Conservation (phyloP, 2,329 filamentous ascomycete genomes). For the Beauveria rudraprayagi region DNA sequence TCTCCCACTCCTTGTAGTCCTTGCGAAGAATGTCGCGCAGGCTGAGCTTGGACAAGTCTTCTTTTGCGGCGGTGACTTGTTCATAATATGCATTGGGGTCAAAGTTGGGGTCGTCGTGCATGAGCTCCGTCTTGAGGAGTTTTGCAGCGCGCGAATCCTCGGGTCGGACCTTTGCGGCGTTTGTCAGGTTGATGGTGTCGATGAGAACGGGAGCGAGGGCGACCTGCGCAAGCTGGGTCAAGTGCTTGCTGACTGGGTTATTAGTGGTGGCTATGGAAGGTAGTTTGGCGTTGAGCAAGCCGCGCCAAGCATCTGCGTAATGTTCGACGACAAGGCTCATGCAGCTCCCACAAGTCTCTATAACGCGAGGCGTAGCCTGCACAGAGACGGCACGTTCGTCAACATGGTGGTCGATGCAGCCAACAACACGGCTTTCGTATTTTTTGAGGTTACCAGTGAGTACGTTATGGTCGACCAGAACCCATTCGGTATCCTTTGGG, state of each 20-base stretch:
- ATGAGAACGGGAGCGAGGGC: slow-evolving; percentile 64
- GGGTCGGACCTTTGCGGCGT: slow-evolving; percentile 55
- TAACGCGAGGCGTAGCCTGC: slow-evolving; percentile 47
- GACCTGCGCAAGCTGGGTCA: slow-evolving; percentile 56
- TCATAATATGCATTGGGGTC: slow-evolving; percentile 49
- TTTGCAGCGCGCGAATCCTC: slow-evolving; percentile 50
- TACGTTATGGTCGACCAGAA: slow-evolving; percentile 74
- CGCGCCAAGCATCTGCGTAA: slow-evolving; percentile 49
- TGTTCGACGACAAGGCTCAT: slow-evolving; percentile 60
- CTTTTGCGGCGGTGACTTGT: slow-evolving; percentile 55
- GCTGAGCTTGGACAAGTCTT: slow-evolving; percentile 52
- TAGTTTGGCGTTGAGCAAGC: slow-evolving; percentile 20
- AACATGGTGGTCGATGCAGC: slow-evolving; percentile 71
- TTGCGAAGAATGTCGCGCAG: slow-evolving; percentile 66
- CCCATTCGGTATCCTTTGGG: slow-evolving; percentile 55
- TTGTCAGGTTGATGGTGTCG: slow-evolving; percentile 60
- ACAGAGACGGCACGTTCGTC: slow-evolving; percentile 53
- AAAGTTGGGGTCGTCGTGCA: slow-evolving; percentile 35
- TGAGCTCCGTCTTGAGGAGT: slow-evolving; percentile 45
- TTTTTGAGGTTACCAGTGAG: slow-evolving; percentile 52
- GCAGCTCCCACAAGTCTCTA: slow-evolving; percentile 65
- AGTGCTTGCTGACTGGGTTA: slow-evolving; percentile 23
- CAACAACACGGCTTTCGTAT: slow-evolving; percentile 47
- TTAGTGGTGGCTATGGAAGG: neutral
- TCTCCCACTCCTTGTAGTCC: slow-evolving; percentile 76